Conservation (phyloP, 108 stramenopile species). For the Skeletonema tropicum region DNA sequence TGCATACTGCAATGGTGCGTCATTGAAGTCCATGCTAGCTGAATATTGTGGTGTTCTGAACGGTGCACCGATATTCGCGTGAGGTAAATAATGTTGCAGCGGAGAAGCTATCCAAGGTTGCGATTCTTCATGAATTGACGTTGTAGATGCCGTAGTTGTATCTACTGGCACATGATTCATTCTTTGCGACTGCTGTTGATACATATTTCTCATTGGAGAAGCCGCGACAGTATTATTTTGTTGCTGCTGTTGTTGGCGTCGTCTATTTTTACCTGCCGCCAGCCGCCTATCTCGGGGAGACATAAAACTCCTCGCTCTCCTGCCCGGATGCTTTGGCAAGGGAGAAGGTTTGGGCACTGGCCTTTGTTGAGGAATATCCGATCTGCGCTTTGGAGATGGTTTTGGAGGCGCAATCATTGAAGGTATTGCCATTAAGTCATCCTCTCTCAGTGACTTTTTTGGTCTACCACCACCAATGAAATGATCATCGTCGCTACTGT, state of each 20-base stretch:
- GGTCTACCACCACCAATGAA: neutral
- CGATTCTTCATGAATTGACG: too few relatives aligned
- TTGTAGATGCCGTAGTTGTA: too few relatives aligned
- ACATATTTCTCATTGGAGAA: too few relatives aligned
- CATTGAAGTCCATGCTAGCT: neutral
- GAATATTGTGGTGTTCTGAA: neutral
- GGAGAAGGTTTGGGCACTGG: neutral
- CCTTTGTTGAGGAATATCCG: slow-evolving; percentile 3
- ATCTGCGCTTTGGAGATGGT: neutral
- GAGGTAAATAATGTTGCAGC: too few relatives aligned
- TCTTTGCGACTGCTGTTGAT: too few relatives aligned
- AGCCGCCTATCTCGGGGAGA: neutral
- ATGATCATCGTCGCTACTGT: neutral
- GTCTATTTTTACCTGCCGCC: neutral
- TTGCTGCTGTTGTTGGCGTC: neutral
- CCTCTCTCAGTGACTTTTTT: neutral
- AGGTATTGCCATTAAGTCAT: neutral
- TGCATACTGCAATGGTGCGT: neutral
- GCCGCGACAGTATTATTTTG: neutral
- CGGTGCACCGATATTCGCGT: neutral
- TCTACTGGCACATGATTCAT: too few relatives aligned
- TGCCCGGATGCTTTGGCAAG: neutral
- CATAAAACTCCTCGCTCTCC: neutral
- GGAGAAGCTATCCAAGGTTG: too few relatives aligned
- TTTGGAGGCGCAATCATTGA: slow-evolving; percentile 1